Evolutionary conservation across 23 red algal species (phyloP).

Genomic region (Cyanidiococcus yangmingshanensis): DNA sequence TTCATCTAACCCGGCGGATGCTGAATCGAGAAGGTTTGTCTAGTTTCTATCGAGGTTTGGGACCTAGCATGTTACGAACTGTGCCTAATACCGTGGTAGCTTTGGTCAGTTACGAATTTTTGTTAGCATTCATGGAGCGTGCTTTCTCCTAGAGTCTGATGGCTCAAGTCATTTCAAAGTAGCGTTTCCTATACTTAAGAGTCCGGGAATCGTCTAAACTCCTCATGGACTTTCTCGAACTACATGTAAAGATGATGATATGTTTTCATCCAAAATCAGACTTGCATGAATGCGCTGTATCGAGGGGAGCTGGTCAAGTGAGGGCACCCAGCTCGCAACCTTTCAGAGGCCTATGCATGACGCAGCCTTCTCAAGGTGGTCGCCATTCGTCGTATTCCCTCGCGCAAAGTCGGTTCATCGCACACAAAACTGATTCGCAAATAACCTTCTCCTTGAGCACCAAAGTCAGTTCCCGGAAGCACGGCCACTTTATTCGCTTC

Average conservation of each 20-base stretch:
- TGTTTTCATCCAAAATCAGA: too few relatives aligned
- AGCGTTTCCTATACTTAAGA: too few relatives aligned
- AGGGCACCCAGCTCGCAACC: too few relatives aligned
- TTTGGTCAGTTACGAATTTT: slow-evolving; percentile 16
- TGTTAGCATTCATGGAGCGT: not conserved
- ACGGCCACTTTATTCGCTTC: slow-evolving; percentile 71
- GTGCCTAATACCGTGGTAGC: not conserved
- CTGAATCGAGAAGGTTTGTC: not conserved
- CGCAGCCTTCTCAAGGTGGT: slow-evolving; percentile 29
- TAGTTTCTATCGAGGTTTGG: slow-evolving; percentile 2
- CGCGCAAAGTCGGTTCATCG: slow-evolving; percentile 32
- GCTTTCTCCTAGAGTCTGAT: too few relatives aligned
- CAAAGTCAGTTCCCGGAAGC: slow-evolving; percentile 93
- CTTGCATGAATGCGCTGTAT: too few relatives aligned
- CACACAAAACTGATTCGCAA: slow-evolving; percentile 76
- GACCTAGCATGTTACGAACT: slow-evolving; percentile 10
- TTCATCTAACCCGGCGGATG: not conserved
- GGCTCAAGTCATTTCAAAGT: too few relatives aligned
- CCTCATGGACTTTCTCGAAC: too few relatives aligned
- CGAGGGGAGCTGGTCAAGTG: too few relatives aligned
- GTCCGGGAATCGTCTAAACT: too few relatives aligned
- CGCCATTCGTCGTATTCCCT: slow-evolving; percentile 61
- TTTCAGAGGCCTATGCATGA: too few relatives aligned
- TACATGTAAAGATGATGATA: too few relatives aligned
- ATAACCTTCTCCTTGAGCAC: slow-evolving; percentile 70